A percentile compares a stretch with the other conserved stretches of the same genome.
phyloP scores from a whole-genome alignment of 441 rosid genomes.

The Flueggea neowawraea region DNA sequence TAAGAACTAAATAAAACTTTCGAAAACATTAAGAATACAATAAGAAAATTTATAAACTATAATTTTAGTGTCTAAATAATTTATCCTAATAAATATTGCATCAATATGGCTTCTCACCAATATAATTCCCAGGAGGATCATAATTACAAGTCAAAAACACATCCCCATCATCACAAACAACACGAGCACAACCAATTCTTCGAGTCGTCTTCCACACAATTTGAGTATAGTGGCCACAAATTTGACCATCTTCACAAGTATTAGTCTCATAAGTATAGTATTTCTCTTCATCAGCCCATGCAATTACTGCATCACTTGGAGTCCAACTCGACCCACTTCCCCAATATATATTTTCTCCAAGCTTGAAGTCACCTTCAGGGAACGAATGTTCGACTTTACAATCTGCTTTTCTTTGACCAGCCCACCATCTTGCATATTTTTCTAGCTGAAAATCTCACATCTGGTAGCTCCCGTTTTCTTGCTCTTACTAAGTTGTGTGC shows the following conservation, averaged over 20 bases:
- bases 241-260: conserved; percentile 45
- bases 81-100: background rate
- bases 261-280: conserved; percentile 51
- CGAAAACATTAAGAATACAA: too few relatives aligned
- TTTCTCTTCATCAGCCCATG: conserved; percentile 72
- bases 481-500: conserved; percentile 69
- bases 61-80: too few relatives aligned
- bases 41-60: too few relatives aligned
- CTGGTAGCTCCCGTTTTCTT: conserved; percentile 56
- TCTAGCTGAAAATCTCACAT: conserved; percentile 69
- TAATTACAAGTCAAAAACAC: conserved; percentile 91
- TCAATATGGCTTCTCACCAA: conserved; percentile 73
- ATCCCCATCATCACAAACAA: conserved; percentile 63
- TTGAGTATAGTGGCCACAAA: conserved; percentile 85
- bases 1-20: too few relatives aligned
- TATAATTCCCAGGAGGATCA: conserved; percentile 79
- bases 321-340: conserved; percentile 61
- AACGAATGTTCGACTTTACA: conserved; percentile 64
- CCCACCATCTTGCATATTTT: conserved; percentile 68
- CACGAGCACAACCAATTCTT: conserved; percentile 71
- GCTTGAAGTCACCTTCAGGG: conserved; percentile 50
- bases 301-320: conserved; percentile 54
- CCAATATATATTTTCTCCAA: conserved; percentile 81
- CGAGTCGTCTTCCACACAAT: conserved; percentile 67
- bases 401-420: conserved; percentile 47